Percentiles rank a stretch among this genome's conserved stretches.
Conservation (phyloP, 257 asterid species). For the Cordia subcordata region DNA sequence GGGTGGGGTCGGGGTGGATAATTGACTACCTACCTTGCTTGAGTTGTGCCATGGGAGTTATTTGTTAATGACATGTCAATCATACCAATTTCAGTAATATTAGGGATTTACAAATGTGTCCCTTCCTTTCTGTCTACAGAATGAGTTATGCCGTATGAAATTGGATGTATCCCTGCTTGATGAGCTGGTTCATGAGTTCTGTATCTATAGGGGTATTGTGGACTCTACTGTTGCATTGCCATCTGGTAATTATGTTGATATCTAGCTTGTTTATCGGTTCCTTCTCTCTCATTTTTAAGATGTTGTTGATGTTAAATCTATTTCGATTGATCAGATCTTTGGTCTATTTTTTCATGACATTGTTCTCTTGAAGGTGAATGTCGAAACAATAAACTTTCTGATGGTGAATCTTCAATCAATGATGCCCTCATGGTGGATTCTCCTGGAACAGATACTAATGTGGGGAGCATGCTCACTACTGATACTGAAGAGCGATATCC, state of each 20-base stretch:
- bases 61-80: too few species aligned
- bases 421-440: slow-evolving; percentile 38
- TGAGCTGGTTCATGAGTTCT: slow-evolving; percentile 89
- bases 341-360: slow-evolving; percentile 44
- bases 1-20: too few species aligned
- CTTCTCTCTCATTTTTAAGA: background rate
- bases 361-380: slow-evolving; percentile 28
- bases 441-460: slow-evolving; percentile 36
- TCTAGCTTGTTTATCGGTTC: slow-evolving; percentile 5
- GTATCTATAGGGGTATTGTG: slow-evolving; percentile 87
- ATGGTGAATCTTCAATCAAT: slow-evolving; percentile 45
- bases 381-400: slow-evolving; percentile 30
- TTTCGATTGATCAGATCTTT: slow-evolving; percentile 38
- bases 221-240: slow-evolving; percentile 35
- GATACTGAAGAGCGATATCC: slow-evolving; percentile 60
- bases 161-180: slow-evolving; percentile 67
- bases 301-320: slow-evolving; percentile 1
- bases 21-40: background rate
- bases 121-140: slow-evolving; percentile 43
- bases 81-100: too few species aligned
- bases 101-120: background rate
- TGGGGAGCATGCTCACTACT: slow-evolving; percentile 35
- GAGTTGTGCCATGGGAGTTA: background rate
- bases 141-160: slow-evolving; percentile 87
- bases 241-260: slow-evolving; percentile 31